phyloP scores from a whole-genome alignment of 805 yeast species.

The Cyberlindnera petersonii region DNA sequence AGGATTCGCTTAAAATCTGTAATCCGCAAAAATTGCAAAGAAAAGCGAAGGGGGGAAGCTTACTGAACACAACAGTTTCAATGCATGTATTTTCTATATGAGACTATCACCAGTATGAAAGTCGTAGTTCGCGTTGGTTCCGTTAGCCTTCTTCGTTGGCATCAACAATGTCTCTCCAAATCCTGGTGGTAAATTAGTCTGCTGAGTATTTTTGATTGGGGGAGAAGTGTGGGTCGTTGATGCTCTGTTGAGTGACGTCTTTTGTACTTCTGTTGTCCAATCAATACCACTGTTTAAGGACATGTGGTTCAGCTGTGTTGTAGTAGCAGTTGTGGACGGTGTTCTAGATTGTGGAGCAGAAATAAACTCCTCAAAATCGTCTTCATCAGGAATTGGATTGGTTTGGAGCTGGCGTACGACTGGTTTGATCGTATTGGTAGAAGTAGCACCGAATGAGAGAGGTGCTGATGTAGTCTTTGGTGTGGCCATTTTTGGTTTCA shows the following conservation, averaged over 20 bases:
- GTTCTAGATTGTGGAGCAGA: slow-evolving; percentile 29
- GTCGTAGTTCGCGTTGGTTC: slow-evolving; percentile 1
- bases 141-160: slow-evolving; percentile 29
- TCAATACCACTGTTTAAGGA: slow-evolving; percentile 14
- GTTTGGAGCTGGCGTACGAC: slow-evolving; percentile 15
- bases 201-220: background rate
- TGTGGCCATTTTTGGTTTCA: slow-evolving; percentile 16
- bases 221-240: background rate
- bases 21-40: too few species aligned
- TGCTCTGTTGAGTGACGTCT: background rate
- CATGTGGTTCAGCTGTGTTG: slow-evolving; percentile 3
- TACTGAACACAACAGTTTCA: too few species aligned
- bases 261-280: slow-evolving; percentile 23
- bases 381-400: slow-evolving; percentile 21
- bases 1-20: too few species aligned
- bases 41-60: too few species aligned
- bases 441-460: slow-evolving; percentile 19
- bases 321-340: background rate
- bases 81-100: slow-evolving; percentile 10
- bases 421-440: slow-evolving; percentile 13
- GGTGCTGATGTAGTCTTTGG: background rate
- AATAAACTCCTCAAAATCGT: slow-evolving; percentile 30
- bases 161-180: slow-evolving; percentile 33
- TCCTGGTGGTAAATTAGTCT: slow-evolving; percentile 37
- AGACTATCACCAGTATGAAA: slow-evolving; percentile 18